A percentile compares a stretch with the other conserved stretches of the same genome.
Conservation (phyloP, 352 stramenopile genomes). For the Phytophthora melonis region DNA sequence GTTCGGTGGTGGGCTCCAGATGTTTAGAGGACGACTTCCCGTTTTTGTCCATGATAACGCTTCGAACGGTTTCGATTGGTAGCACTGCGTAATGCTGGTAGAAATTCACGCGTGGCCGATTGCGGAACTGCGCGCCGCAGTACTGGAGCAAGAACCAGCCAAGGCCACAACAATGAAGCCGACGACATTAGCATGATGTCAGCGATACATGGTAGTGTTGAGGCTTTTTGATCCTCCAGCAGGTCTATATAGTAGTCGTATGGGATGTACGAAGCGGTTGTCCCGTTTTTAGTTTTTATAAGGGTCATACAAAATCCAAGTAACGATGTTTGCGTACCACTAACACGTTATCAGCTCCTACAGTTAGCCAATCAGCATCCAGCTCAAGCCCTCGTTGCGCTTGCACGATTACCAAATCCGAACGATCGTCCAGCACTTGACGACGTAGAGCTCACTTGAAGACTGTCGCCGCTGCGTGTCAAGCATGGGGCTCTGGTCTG, state of each 20-base stretch:
- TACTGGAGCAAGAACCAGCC: background rate
- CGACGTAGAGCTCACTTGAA: conserved; percentile 17
- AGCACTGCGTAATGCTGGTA: no score
- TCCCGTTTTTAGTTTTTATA: background rate
- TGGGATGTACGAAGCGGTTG: background rate
- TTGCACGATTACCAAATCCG: conserved; percentile 12
- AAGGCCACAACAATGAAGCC: background rate
- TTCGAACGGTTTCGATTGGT: background rate
- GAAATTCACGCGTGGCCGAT: conserved; percentile 37
- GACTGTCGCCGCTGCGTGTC: background rate
- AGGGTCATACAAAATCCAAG: background rate
- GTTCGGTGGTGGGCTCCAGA: background rate
- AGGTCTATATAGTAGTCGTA: background rate
- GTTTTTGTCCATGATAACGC: background rate
- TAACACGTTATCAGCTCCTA: background rate
- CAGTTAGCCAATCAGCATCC: conserved; percentile 18
- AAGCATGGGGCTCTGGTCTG: conserved; percentile 13
- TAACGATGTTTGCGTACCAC: background rate
- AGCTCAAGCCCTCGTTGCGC: background rate
- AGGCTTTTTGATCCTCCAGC: background rate
- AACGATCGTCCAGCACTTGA: background rate
- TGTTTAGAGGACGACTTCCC: background rate
- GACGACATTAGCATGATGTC: background rate
- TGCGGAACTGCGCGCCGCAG: conserved; percentile 85
- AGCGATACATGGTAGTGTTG: no score